Conservation (phyloP, 305 asterid genomes). For the Petunia hybrid region DNA sequence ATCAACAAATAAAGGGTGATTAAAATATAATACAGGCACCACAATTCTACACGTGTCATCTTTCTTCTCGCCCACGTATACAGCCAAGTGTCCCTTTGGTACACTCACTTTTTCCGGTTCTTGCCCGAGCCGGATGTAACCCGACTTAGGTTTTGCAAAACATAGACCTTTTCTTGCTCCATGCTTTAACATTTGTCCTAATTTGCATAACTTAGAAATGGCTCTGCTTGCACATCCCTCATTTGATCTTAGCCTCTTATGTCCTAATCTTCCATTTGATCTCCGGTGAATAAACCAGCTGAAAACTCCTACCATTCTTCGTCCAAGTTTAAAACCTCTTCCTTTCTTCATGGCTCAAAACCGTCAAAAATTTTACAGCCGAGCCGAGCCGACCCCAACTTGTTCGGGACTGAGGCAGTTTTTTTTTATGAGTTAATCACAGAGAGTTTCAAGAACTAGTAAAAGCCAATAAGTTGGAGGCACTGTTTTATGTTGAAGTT, state of each 20-base stretch:
- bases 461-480: no score
- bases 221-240: conserved; percentile 30
- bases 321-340: conserved; percentile 52
- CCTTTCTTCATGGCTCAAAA: conserved; percentile 43
- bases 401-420: no score
- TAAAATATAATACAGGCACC: conserved; percentile 67
- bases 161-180: conserved; percentile 34
- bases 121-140: conserved; percentile 43
- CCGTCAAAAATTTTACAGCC: not conserved
- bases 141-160: conserved; percentile 15
- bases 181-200: conserved; percentile 41
- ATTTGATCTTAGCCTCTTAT: not conserved
- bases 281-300: conserved; percentile 44
- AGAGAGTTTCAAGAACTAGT: not conserved
- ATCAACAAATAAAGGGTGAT: conserved; percentile 67
- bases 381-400: no score
- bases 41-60: conserved; percentile 60
- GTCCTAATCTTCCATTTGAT: conserved; percentile 31
- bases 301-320: conserved; percentile 44
- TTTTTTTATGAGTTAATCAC: not conserved
- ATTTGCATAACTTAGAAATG: conserved; percentile 46
- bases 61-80: conserved; percentile 63
- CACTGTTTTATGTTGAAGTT: no score
- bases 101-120: conserved; percentile 37
- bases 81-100: conserved; percentile 70